A percentile compares a stretch with the other conserved stretches of the same genome.
These are phyloP conservation scores for Falciphora oryzae DNA, from an alignment of 2,329 filamentous ascomycete genomes.

Conservation along the genomic window DNA sequence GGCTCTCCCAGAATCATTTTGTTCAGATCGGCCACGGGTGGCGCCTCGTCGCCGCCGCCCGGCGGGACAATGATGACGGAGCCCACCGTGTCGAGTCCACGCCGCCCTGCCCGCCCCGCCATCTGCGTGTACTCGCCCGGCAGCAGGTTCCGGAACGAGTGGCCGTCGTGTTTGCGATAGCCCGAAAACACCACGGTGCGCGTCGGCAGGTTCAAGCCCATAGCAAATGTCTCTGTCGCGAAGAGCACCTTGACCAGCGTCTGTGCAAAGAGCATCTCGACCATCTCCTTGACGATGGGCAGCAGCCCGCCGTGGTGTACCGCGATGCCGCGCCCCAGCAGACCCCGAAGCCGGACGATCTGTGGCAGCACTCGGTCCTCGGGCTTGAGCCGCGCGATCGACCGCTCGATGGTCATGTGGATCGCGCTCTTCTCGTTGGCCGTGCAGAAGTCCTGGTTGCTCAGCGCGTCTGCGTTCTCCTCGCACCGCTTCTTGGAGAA, in stretches of 20 bases:
- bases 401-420: conserved; percentile 96
- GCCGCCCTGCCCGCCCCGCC: conserved; percentile 88
- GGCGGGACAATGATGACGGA: conserved; percentile 90
- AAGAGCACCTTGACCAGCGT: conserved; percentile 96
- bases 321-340: conserved; percentile 82
- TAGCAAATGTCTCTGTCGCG: conserved; percentile 96
- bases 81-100: conserved; percentile 87
- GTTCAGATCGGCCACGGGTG: conserved; percentile 73
- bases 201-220: conserved; percentile 94
- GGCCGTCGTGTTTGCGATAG: conserved; percentile 92
- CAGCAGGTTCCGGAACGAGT: conserved; percentile 81
- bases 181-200: conserved; percentile 97
- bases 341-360: conserved; percentile 78
- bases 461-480: conserved; percentile 91
- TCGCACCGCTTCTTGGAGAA: conserved; percentile 98
- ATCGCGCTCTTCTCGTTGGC: conserved; percentile 92
- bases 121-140: conserved; percentile 98
- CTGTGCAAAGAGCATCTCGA: conserved; percentile 93
- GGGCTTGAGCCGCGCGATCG: conserved; percentile 80
- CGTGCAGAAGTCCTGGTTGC: conserved; percentile 91
- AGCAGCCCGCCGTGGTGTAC: conserved; percentile 93
- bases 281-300: conserved; percentile 95
- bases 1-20: conserved; percentile 96
- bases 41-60: conserved; percentile 76
- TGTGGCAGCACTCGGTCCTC: conserved; percentile 90